A percentile compares a stretch with the other conserved stretches of the same genome.
Evolutionary conservation across 192 early-diverging fungal species (phyloP).

Genomic region (Jimgerdemannia lactiflua): DNA sequence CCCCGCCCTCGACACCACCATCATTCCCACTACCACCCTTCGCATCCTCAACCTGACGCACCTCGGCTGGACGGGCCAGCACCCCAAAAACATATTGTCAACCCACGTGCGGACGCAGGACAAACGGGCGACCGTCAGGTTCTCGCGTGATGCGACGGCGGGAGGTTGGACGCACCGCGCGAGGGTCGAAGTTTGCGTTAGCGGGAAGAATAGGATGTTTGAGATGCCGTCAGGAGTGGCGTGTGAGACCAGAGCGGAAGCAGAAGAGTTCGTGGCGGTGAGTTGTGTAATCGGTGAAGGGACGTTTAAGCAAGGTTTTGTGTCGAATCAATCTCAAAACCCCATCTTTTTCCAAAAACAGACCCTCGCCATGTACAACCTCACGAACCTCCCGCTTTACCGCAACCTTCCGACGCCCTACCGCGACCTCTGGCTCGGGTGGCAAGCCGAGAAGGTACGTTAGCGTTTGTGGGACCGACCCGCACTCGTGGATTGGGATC

Average conservation of each 20-base stretch:
- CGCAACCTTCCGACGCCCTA: conserved; percentile 51
- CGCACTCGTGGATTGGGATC: neutral
- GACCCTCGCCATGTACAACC: conserved; percentile 43
- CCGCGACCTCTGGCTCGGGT: conserved; percentile 57
- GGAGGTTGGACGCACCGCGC: neutral
- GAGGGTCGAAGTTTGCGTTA: neutral
- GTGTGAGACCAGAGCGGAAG: conserved; percentile 37
- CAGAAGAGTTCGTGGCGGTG: conserved; percentile 46
- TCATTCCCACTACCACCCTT: neutral
- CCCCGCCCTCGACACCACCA: neutral
- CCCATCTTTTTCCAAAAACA: neutral
- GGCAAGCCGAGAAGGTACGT: conserved; percentile 34
- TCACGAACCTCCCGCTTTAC: conserved; percentile 49
- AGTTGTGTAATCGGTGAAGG: no score
- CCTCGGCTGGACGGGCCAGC: conserved; percentile 31
- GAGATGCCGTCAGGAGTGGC: conserved; percentile 31
- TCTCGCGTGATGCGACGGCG: neutral
- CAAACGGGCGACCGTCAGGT: conserved; percentile 19
- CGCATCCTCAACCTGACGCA: conserved; percentile 19
- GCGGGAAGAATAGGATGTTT: neutral
- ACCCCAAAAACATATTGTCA: conserved; percentile 28
- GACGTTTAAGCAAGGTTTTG: no score
- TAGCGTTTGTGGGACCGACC: no score
- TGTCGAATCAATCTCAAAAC: no score
- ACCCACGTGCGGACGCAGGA: conserved; percentile 38